A percentile compares a stretch with the other conserved stretches of the same genome.
Conservation (phyloP, 2,329 filamentous ascomycete species). For the Biscogniauxia sp. region DNA sequence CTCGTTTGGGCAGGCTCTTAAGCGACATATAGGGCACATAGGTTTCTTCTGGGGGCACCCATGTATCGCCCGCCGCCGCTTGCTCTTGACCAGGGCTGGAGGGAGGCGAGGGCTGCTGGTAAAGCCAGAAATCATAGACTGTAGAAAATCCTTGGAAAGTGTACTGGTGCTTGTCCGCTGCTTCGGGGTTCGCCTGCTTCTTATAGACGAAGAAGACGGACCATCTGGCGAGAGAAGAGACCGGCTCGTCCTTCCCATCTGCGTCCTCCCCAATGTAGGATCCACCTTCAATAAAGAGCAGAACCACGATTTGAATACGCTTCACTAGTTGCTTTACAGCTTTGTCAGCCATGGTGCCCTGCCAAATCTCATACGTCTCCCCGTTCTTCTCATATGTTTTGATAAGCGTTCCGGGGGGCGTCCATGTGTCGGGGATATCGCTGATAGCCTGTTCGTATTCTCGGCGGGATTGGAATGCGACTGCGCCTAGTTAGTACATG, state of each 20-base stretch:
- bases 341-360: slow-evolving; percentile 68
- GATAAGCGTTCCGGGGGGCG: slow-evolving; percentile 73
- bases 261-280: slow-evolving; percentile 59
- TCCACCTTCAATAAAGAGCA: slow-evolving; percentile 93
- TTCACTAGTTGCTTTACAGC: slow-evolving; percentile 69
- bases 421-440: slow-evolving; percentile 47
- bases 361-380: slow-evolving; percentile 77
- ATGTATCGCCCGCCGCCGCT: slow-evolving; percentile 32
- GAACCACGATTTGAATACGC: slow-evolving; percentile 78
- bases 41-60: slow-evolving; percentile 45
- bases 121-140: slow-evolving; percentile 80
- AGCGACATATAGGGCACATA: slow-evolving; percentile 35
- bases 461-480: slow-evolving; percentile 62
- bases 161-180: slow-evolving; percentile 58
- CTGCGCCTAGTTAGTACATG: slow-evolving; percentile 39
- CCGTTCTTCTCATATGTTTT: slow-evolving; percentile 62
- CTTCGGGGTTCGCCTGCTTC: slow-evolving; percentile 47
- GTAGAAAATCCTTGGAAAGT: slow-evolving; percentile 87
- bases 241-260: slow-evolving; percentile 58
- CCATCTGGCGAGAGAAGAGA: slow-evolving; percentile 78
- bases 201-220: slow-evolving; percentile 85
- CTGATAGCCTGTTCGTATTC: slow-evolving; percentile 62
- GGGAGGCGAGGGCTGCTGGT: slow-evolving; percentile 47
- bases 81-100: slow-evolving; percentile 33
- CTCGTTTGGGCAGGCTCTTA: slow-evolving; percentile 67